phyloP scores from a whole-genome alignment of 2,329 filamentous ascomycete species.

The Colletotrichum sp. region DNA sequence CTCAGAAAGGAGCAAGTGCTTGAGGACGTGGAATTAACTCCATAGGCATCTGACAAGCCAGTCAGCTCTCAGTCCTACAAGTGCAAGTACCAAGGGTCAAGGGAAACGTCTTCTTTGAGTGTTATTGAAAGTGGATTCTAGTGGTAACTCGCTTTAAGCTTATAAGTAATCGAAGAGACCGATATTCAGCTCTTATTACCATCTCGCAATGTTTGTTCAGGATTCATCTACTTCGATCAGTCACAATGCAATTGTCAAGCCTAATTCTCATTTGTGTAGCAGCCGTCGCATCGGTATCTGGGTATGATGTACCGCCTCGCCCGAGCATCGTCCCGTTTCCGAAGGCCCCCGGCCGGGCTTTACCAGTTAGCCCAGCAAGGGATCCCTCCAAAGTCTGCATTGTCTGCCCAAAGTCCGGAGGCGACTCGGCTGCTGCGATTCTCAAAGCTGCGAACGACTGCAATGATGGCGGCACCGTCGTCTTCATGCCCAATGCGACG shows the following conservation, averaged over 20 bases:
- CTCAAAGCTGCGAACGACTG: conserved; percentile 59
- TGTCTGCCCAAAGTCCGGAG: not conserved
- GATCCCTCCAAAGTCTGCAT: not conserved
- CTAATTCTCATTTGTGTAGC: not conserved
- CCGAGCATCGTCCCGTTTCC: not conserved
- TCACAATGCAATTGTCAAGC: not conserved
- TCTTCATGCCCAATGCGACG: conserved; percentile 53
- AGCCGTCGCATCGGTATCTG: not conserved
- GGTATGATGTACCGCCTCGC: not conserved
- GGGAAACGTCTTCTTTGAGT: not conserved
- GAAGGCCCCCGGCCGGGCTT: not conserved
- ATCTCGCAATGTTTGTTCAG: not conserved
- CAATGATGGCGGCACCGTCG: conserved; percentile 65
- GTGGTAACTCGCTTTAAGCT: not conserved
- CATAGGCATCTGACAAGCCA: not conserved
- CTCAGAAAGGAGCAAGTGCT: not conserved
- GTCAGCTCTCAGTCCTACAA: not conserved
- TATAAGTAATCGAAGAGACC: not conserved
- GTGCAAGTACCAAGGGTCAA: not conserved
- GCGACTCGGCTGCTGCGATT: conserved; percentile 42
- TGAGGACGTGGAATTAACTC: fast-evolving
- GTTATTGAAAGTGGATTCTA: not conserved
- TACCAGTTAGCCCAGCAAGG: not conserved
- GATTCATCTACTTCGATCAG: not conserved
- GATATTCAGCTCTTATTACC: not conserved